These are phyloP conservation scores for Alternaria consortialis DNA, from an alignment of 2,329 filamentous ascomycete genomes.

Conservation along the genomic window DNA sequence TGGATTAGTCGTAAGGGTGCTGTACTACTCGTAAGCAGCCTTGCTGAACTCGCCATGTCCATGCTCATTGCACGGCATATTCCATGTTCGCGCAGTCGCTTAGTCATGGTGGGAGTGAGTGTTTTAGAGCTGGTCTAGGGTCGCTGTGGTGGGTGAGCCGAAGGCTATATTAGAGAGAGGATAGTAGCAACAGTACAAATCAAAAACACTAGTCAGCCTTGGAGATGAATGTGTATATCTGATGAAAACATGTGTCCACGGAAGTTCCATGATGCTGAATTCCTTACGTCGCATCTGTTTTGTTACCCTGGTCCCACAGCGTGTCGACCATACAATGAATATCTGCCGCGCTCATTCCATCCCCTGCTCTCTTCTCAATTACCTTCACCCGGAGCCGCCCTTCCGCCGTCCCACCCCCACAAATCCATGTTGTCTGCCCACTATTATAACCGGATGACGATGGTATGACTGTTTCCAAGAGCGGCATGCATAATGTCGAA, in stretches of 20 bases:
- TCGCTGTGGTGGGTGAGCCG: background rate
- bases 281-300: background rate
- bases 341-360: background rate
- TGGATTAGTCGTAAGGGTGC: background rate
- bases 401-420: background rate
- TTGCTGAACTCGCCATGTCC: background rate
- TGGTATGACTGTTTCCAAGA: background rate
- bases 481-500: background rate
- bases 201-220: background rate
- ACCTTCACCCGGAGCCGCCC: background rate
- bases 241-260: background rate
- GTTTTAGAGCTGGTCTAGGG: no score
- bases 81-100: no score
- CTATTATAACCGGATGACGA: background rate
- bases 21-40: no score
- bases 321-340: background rate
- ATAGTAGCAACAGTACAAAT: background rate
- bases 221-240: background rate
- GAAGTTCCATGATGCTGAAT: background rate
- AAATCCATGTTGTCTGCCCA: background rate
- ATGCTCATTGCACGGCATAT: no score
- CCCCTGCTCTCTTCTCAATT: background rate
- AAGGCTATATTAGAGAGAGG: background rate
- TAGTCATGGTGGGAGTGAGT: background rate
- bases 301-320: background rate